These are phyloP conservation scores for Gossypium stocksii DNA, from an alignment of 345 rosid genomes.

Conservation along the genomic window DNA sequence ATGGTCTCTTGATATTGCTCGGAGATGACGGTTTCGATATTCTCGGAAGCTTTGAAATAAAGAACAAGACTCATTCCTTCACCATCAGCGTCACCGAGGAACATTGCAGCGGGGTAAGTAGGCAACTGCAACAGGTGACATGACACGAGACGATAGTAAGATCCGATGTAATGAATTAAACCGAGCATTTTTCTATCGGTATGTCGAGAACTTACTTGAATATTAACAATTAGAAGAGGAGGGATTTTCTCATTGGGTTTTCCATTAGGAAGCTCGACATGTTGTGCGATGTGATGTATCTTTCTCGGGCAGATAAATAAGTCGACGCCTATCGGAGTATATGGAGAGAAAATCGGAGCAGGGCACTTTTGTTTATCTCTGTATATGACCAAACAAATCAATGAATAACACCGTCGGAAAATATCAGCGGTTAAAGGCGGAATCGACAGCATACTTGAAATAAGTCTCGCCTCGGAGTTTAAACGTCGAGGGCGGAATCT, in stretches of 20 bases:
- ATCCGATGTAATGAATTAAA: not conserved
- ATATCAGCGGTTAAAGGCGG: no score
- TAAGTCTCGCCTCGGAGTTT: constrained; percentile 62
- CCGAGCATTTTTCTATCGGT: no score
- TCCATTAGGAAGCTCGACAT: constrained; percentile 74
- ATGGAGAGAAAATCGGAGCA: constrained; percentile 58
- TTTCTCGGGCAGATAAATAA: constrained; percentile 67
- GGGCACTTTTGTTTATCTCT: constrained; percentile 75
- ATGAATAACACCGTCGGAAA: no score
- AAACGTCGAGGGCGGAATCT: constrained; percentile 66
- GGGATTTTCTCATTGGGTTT: constrained; percentile 60
- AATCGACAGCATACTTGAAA: constrained; percentile 50
- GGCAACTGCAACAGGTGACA: constrained; percentile 51
- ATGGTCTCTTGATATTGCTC: no score
- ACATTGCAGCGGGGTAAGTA: constrained; percentile 89
- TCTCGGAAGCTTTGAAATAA: constrained; percentile 65
- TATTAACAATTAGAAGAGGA: constrained; percentile 79
- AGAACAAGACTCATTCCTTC: constrained; percentile 95
- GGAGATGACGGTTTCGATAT: constrained; percentile 32
- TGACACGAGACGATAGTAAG: constrained; percentile 11
- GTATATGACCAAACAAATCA: constrained; percentile 18
- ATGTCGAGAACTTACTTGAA: constrained; percentile 47
- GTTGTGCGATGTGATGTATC: constrained; percentile 88
- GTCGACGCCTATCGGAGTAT: constrained; percentile 75
- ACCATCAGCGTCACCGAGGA: constrained; percentile 79